Conservation (phyloP, 2,329 filamentous ascomycete genomes). For the Claviceps humidiphila region DNA sequence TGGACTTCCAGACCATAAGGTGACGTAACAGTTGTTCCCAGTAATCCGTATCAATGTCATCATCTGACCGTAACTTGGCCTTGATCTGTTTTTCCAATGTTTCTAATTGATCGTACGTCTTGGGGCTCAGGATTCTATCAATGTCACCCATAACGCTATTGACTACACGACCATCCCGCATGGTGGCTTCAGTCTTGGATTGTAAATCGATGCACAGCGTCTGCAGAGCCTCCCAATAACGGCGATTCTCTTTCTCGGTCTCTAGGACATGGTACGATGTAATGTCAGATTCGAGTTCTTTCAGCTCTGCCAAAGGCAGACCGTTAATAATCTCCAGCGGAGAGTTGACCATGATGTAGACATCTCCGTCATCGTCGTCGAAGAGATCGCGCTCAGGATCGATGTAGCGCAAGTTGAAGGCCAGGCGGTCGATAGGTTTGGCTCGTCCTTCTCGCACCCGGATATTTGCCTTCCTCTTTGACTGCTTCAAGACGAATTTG, state of each 20-base stretch:
- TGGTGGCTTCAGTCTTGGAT: slow-evolving; percentile 48
- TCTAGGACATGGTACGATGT: slow-evolving; percentile 69
- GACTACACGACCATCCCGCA: slow-evolving; percentile 58
- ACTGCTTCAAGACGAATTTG: slow-evolving; percentile 87
- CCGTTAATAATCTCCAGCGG: slow-evolving; percentile 71
- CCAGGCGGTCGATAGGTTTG: slow-evolving; percentile 85
- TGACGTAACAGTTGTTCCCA: slow-evolving; percentile 88
- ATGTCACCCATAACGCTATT: slow-evolving; percentile 78
- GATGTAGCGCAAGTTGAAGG: slow-evolving; percentile 79
- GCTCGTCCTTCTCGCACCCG: slow-evolving; percentile 83
- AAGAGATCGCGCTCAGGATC: slow-evolving; percentile 75
- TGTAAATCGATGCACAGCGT: slow-evolving; percentile 67
- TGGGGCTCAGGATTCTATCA: slow-evolving; percentile 73
- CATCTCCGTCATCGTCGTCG: slow-evolving; percentile 68
- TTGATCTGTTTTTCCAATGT: slow-evolving; percentile 77
- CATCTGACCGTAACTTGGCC: slow-evolving; percentile 72
- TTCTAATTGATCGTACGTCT: slow-evolving; percentile 77
- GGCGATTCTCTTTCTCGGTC: slow-evolving; percentile 59
- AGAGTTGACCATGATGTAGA: slow-evolving; percentile 61
- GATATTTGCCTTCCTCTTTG: slow-evolving; percentile 96
- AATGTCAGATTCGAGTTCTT: slow-evolving; percentile 72
- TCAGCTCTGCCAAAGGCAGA: slow-evolving; percentile 52
- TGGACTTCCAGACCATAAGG: slow-evolving; percentile 81
- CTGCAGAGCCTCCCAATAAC: slow-evolving; percentile 89
- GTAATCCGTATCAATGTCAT: slow-evolving; percentile 91